Percentiles rank a stretch among this genome's conserved stretches.
These are phyloP conservation scores for Aspergillus sclerotioniger DNA, from an alignment of 495 filamentous ascomycete species.

Conservation along the genomic window DNA sequence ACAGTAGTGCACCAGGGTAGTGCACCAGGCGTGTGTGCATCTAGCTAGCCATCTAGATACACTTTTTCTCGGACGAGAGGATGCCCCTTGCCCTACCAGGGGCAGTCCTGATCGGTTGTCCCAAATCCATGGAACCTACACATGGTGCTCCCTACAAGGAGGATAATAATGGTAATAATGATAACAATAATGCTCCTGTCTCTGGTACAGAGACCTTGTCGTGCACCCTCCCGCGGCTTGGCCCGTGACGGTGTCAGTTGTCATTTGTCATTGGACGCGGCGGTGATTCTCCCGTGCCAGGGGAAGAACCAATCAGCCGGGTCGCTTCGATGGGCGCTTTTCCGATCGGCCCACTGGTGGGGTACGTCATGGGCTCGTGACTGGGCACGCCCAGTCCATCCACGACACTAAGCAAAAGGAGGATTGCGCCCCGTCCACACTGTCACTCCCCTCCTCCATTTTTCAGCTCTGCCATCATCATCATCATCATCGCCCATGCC, in stretches of 20 bases:
- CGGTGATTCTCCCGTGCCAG: constrained; percentile 1
- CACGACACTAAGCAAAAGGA: constrained; percentile 7
- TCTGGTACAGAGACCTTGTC: neutral
- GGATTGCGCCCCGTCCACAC: constrained; percentile 6
- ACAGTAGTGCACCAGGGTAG: no score
- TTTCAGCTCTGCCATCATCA: constrained; percentile 12
- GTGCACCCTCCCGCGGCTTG: neutral
- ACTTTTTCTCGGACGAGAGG: no score
- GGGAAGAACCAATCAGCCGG: constrained; percentile 16
- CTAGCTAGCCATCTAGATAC: no score
- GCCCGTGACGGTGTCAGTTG: neutral
- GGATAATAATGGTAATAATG: neutral
- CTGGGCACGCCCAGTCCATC: constrained; percentile 16
- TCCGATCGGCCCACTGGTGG: constrained; percentile 20
- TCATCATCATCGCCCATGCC: no score
- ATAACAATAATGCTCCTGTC: neutral
- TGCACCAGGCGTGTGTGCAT: no score
- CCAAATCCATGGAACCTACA: no score
- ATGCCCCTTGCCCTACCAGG: no score
- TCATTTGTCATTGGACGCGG: constrained; percentile 1
- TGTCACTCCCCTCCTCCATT: constrained; percentile 6
- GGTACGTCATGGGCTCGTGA: constrained; percentile 10
- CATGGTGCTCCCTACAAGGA: neutral
- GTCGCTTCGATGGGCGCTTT: constrained; percentile 5
- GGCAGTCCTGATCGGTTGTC: no score